phyloP scores from a whole-genome alignment of 164 flowering plant genomes.

The Liquidambar formosana region DNA sequence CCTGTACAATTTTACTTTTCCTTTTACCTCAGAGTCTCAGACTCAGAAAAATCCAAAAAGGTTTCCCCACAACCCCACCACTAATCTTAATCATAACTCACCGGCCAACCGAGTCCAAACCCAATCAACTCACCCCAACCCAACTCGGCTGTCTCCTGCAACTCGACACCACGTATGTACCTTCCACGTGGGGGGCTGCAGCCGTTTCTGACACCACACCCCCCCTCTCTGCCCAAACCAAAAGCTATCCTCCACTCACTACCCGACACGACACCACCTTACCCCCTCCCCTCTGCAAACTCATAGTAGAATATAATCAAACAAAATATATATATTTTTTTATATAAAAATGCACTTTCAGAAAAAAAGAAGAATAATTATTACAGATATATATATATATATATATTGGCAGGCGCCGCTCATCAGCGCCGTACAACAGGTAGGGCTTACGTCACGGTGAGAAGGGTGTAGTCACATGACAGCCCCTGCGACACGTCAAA shows the following conservation, averaged over 20 bases:
- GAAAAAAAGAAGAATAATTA: background rate
- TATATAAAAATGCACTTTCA: background rate
- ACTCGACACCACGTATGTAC: constrained; percentile 29
- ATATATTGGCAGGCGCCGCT: constrained; percentile 31
- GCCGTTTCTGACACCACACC: constrained; percentile 13
- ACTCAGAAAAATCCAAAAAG: too few species aligned
- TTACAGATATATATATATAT: too few species aligned
- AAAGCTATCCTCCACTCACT: constrained; percentile 22
- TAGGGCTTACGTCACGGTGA: constrained; percentile 50
- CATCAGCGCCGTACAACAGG: constrained; percentile 30
- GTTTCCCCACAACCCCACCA: too few species aligned
- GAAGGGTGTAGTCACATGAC: constrained; percentile 30
- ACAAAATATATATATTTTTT: background rate
- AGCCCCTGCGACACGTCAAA: constrained; percentile 40
- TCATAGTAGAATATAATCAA: background rate
- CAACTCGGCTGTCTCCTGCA: constrained; percentile 28
- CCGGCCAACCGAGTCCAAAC: background rate
- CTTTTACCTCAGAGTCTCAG: too few species aligned
- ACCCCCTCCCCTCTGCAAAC: background rate
- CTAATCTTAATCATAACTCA: too few species aligned
- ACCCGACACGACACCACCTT: constrained; percentile 21
- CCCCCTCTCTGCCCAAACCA: constrained; percentile 9
- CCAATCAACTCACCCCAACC: background rate
- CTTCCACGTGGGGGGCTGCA: constrained; percentile 33
- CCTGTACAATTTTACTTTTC: constrained; percentile 1